Conservation (phyloP, 345 rosid genomes). For the Toxicodendron radicans region DNA sequence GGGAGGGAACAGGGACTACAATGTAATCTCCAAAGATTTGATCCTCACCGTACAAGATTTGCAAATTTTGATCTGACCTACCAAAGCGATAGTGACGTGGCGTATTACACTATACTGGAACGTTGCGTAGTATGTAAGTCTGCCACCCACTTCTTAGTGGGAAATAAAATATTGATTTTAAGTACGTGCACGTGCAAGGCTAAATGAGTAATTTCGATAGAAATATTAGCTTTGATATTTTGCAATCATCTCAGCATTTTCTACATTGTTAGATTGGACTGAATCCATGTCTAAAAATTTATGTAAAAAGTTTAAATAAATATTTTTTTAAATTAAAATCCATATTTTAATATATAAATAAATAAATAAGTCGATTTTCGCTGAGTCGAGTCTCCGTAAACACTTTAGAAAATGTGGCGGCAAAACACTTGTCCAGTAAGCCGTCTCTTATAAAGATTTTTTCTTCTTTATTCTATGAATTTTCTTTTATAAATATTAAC, state of each 20-base stretch:
- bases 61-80: not conserved
- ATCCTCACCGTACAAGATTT: constrained; percentile 17
- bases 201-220: not conserved
- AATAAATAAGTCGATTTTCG: too few species aligned
- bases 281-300: too few species aligned
- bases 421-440: constrained; percentile 42
- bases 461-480: not conserved
- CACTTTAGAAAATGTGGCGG: constrained; percentile 48
- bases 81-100: not conserved
- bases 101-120: constrained; percentile 5
- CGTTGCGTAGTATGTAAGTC: constrained; percentile 36
- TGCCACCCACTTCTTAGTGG: not conserved
- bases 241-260: too few species aligned
- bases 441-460: not conserved
- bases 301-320: too few species aligned
- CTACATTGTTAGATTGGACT: too few species aligned
- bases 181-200: not conserved
- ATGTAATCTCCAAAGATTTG: not conserved
- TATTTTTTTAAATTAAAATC: too few species aligned
- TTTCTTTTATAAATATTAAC: not conserved
- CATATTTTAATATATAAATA: not conserved
- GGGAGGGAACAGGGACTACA: not conserved
- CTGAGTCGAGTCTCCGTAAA: too few species aligned
- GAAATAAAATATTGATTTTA: constrained; percentile 3
- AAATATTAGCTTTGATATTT: too few species aligned